These are phyloP conservation scores for Pichia sp. DNA, from an alignment of 1,139 yeast species.

Conservation along the genomic window DNA sequence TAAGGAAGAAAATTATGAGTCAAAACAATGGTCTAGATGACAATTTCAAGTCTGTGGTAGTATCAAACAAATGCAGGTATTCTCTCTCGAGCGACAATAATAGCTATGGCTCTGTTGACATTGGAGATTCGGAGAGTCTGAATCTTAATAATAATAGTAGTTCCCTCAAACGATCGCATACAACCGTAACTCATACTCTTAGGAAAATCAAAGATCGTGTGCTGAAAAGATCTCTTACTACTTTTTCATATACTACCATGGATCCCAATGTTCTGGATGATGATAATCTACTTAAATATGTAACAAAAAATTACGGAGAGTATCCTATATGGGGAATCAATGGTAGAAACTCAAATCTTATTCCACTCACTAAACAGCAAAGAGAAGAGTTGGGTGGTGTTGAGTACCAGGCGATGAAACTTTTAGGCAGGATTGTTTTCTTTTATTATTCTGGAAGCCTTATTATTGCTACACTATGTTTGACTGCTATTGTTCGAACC, in stretches of 20 bases:
- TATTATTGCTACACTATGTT: slow-evolving; percentile 47
- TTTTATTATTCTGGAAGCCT: slow-evolving; percentile 75
- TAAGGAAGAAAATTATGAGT: background rate
- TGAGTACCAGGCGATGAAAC: slow-evolving; percentile 83
- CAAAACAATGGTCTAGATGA: background rate
- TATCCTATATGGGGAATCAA: slow-evolving; percentile 87
- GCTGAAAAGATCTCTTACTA: background rate
- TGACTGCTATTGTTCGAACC: slow-evolving; percentile 61
- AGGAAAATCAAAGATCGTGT: background rate
- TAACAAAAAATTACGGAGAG: slow-evolving; percentile 18
- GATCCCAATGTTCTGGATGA: slow-evolving; percentile 31
- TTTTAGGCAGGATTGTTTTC: slow-evolving; percentile 63
- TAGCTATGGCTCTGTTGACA: background rate
- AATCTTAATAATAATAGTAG: background rate
- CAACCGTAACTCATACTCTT: background rate
- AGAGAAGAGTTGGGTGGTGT: slow-evolving; percentile 96
- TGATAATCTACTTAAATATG: slow-evolving; percentile 26
- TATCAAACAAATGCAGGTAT: no score
- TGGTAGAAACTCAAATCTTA: slow-evolving; percentile 92
- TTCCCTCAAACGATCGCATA: background rate
- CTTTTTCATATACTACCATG: slow-evolving; percentile 13
- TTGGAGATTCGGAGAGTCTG: background rate
- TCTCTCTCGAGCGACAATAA: background rate
- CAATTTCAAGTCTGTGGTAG: background rate
- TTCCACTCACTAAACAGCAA: slow-evolving; percentile 73